Percentiles rank a stretch among this genome's conserved stretches.
These are phyloP conservation scores for Farysia itapuensis DNA, from an alignment of 1,284 basidiomycete genomes.

Conservation along the genomic window DNA sequence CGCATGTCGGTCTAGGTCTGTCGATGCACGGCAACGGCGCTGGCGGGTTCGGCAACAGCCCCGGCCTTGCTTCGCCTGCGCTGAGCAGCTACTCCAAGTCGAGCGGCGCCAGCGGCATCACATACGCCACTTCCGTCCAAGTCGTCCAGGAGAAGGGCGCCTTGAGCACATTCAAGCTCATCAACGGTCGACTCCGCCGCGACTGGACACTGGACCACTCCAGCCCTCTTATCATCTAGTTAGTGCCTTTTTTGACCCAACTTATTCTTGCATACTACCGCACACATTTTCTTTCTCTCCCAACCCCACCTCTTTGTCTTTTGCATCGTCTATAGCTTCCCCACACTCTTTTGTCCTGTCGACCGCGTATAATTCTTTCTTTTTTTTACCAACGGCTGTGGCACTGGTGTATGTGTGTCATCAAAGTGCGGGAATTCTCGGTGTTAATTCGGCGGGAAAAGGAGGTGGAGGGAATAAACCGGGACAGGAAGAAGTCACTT, in stretches of 20 bases:
- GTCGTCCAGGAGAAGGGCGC: constrained; percentile 87
- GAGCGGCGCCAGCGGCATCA: constrained; percentile 9
- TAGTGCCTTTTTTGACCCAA: too few relatives aligned
- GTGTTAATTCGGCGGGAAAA: too few relatives aligned
- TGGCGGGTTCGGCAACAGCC: constrained; percentile 4
- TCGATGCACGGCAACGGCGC: constrained; percentile 11
- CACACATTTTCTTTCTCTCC: background rate
- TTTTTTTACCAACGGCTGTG: too few relatives aligned
- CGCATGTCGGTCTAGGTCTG: constrained; percentile 17
- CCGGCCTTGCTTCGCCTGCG: constrained; percentile 28
- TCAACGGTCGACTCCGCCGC: constrained; percentile 72
- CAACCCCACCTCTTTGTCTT: background rate
- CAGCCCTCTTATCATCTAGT: constrained; percentile 13
- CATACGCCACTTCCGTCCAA: constrained; percentile 66
- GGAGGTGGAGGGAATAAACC: too few relatives aligned
- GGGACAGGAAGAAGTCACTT: too few relatives aligned
- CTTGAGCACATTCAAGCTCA: constrained; percentile 73
- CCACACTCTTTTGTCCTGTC: background rate
- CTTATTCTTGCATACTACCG: background rate
- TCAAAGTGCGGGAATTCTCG: too few relatives aligned
- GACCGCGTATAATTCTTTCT: too few relatives aligned
- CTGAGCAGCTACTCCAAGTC: constrained; percentile 25
- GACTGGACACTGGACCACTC: constrained; percentile 66
- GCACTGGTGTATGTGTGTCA: too few relatives aligned
- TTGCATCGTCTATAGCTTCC: background rate